phyloP scores from a whole-genome alignment of 148 eudicot genomes.

The Rhododendron kiyosumense region DNA sequence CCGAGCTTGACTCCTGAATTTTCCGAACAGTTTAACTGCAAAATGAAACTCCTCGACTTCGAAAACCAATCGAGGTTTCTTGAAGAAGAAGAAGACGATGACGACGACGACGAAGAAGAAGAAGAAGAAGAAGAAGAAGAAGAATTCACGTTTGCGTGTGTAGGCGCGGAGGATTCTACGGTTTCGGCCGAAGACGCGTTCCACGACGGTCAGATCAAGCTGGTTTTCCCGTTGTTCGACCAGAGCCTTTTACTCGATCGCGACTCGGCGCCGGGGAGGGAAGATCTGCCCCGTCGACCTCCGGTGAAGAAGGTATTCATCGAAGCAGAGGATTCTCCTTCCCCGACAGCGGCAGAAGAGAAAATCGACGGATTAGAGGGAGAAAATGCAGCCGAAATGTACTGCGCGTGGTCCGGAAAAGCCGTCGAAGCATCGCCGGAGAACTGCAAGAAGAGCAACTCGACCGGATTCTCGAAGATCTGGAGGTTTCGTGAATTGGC shows the following conservation, averaged over 20 bases:
- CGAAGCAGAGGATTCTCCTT: constrained; percentile 18
- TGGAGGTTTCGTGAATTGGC: constrained; percentile 60
- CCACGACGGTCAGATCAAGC: constrained; percentile 55
- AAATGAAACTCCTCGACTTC: background rate
- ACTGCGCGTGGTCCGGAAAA: constrained; percentile 38
- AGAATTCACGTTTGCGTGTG: constrained; percentile 41
- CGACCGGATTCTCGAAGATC: constrained; percentile 92
- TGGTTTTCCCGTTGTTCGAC: constrained; percentile 42
- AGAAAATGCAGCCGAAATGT: constrained; percentile 32
- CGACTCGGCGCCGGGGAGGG: background rate
- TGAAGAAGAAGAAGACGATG: constrained; percentile 5
- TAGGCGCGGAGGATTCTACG: constrained; percentile 20
- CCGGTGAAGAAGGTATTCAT: constrained; percentile 58
- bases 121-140: constrained; percentile 38
- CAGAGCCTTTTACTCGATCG: constrained; percentile 14
- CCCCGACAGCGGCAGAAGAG: background rate
- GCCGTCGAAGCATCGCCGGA: constrained; percentile 33
- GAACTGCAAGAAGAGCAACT: constrained; percentile 69
- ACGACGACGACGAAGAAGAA: constrained; percentile 16
- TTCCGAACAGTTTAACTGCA: background rate
- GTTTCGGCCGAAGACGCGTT: constrained; percentile 58
- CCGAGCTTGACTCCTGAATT: background rate
- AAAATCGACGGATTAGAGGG: background rate
- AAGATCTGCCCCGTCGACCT: constrained; percentile 15
- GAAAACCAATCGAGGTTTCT: background rate